These are phyloP conservation scores for Plasmodium cynomolgi DNA, from an alignment of 169 alveolate genomes.

Conservation along the genomic window DNA sequence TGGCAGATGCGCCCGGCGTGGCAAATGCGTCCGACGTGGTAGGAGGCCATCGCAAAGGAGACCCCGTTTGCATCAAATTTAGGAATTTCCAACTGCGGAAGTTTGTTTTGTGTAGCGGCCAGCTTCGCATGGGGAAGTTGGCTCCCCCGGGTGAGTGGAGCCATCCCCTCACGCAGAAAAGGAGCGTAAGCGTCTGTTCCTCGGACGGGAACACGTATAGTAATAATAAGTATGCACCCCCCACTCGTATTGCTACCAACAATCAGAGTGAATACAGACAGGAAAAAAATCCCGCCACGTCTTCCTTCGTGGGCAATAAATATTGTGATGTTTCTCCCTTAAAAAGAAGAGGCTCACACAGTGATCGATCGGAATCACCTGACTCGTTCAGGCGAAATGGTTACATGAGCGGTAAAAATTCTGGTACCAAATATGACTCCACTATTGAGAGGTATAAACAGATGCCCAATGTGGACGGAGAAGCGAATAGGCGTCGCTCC, in stretches of 20 bases:
- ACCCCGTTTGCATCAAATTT: slow-evolving; percentile 10
- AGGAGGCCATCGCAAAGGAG: not conserved
- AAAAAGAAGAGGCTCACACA: not conserved
- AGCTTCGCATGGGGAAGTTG: not conserved
- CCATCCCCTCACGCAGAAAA: not conserved
- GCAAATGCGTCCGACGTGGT: not conserved
- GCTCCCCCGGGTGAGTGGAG: not conserved
- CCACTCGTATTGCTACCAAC: not conserved
- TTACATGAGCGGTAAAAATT: not conserved
- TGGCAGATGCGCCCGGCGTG: not conserved
- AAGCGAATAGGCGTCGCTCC: not conserved
- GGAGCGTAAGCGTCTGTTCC: not conserved
- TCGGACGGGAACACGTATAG: not conserved
- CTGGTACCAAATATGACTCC: not conserved
- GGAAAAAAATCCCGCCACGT: not conserved
- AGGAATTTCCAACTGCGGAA: slow-evolving; percentile 5
- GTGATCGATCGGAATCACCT: not conserved
- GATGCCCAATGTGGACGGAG: not conserved
- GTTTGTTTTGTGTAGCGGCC: slow-evolving; percentile 16
- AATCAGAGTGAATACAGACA: not conserved
- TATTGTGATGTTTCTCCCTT: not conserved
- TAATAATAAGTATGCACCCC: not conserved
- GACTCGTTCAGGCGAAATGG: slow-evolving; percentile 2
- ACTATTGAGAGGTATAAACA: not conserved
- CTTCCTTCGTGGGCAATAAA: not conserved